Evolutionary conservation across 2,329 filamentous ascomycete genomes (phyloP).

Genomic region (Metarhizium robertsii): DNA sequence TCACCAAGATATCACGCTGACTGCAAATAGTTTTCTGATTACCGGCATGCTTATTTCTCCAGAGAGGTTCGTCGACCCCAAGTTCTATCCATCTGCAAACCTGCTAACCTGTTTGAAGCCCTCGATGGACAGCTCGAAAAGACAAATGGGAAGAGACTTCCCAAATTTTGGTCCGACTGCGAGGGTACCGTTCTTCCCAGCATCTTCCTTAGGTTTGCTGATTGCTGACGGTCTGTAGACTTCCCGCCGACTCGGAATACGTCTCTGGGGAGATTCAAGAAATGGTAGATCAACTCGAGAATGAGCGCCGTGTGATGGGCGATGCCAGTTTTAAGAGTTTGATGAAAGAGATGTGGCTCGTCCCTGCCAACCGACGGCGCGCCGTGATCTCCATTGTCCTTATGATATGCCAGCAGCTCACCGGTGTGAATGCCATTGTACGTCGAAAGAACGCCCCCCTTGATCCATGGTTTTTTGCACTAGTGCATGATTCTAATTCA

Average conservation of each 20-base stretch:
- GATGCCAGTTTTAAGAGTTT: conserved; percentile 46
- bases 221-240: conserved; percentile 16
- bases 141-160: conserved; percentile 59
- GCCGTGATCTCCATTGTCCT: conserved; percentile 51
- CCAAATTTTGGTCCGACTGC: conserved; percentile 42
- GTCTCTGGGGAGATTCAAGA: conserved; percentile 50
- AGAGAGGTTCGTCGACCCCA: conserved; percentile 24
- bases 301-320: conserved; percentile 48
- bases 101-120: conserved; percentile 33
- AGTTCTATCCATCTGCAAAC: background rate
- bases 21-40: conserved; percentile 34
- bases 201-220: background rate
- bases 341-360: conserved; percentile 54
- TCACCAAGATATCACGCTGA: background rate
- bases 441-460: conserved; percentile 16
- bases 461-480: conserved; percentile 21
- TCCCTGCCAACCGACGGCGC: conserved; percentile 53
- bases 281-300: conserved; percentile 51
- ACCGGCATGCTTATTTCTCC: conserved; percentile 51
- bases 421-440: conserved; percentile 43
- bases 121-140: conserved; percentile 57
- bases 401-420: conserved; percentile 66
- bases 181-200: conserved; percentile 16
- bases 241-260: conserved; percentile 45
- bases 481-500: background rate